Base-by-base conservation (phyloP, 176 grass and related monocot genomes). In the Paspalum vaginatum region DNA sequence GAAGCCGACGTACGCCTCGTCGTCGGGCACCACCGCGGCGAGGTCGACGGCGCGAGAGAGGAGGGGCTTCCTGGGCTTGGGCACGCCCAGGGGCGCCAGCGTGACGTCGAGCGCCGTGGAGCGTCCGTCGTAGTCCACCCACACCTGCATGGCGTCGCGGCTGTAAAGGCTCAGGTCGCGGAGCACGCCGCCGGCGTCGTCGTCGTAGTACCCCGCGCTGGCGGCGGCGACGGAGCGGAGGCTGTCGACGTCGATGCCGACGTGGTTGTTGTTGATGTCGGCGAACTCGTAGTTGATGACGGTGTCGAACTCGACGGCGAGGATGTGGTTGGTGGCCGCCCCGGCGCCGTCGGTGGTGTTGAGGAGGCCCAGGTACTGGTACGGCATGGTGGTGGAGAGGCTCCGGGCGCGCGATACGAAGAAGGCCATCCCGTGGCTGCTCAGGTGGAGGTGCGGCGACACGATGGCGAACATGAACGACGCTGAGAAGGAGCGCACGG, bases 301-400 rank as follows among this genome's bases (percentile, higher is more conserved):
- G 5, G 86, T 86, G 66, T 92, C 90, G 6, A 92, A 25, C 74
- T 92, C 90, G 6, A 92, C 41, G 1, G 86, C 90, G 15, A 92
- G 59, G 67, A 88, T 51, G 48, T 75, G 89, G 65, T 91, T 91
- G n/a, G 24, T 46, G 2, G 69, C 17, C 1, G 76, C 71, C 3
- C 81, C 76, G 1, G 47, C 44, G 49, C 81, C 76, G 59, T 77
- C 68, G 17, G 7, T 48, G 74, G 55, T 17, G 54, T 85, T 88
- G 59, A 91, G 72, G 44, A 88, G 72, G n/a, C 86, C 86, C 9
- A 91, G 70, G 72, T 82, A 91, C 70, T 71, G 48, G 57, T 15
- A 66, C 18, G 47, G 58, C 26, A 73, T 53, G 50, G 89, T 60
- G 1, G 10, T 37, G 39, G 85, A 88, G 40, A 88, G 25, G 68